Evolutionary conservation across 169 alveolate species (phyloP).

Genomic region (Eimeria nieschulzi): DNA sequence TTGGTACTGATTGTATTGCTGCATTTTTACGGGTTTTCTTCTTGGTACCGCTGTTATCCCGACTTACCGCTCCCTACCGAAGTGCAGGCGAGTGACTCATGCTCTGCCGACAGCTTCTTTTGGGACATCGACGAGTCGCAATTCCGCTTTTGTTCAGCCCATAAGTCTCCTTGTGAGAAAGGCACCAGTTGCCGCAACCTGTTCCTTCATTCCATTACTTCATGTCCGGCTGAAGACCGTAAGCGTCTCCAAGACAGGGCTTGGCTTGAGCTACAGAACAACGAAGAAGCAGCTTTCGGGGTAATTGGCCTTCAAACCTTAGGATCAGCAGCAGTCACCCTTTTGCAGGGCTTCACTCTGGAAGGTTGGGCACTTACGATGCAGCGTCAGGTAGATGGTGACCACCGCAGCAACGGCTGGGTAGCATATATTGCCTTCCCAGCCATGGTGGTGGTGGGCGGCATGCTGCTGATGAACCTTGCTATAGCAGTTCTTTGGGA

Average conservation of each 20-base stretch:
- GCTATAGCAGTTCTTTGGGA: constrained; percentile 75
- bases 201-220: constrained; percentile 30
- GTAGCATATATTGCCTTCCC: constrained; percentile 33
- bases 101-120: constrained; percentile 69
- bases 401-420: constrained; percentile 42
- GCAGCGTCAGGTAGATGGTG: constrained; percentile 70
- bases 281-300: constrained; percentile 61
- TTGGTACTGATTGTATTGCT: constrained; percentile 51
- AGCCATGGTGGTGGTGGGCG: constrained; percentile 57
- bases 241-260: constrained; percentile 56
- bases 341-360: constrained; percentile 65
- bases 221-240: constrained; percentile 53
- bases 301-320: constrained; percentile 53
- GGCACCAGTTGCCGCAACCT: constrained; percentile 72
- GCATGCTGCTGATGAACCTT: constrained; percentile 69
- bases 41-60: constrained; percentile 64
- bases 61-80: constrained; percentile 41
- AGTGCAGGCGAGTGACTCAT: constrained; percentile 61
- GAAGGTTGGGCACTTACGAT: constrained; percentile 73
- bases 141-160: constrained; percentile 38
- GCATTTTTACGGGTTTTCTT: constrained; percentile 54
- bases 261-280: constrained; percentile 30
- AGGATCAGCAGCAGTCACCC: constrained; percentile 48
- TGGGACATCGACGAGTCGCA: constrained; percentile 72
- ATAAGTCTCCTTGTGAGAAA: constrained; percentile 56